Conservation (phyloP, 1,284 basidiomycete genomes). For the Ceratobasidium papillatum region DNA sequence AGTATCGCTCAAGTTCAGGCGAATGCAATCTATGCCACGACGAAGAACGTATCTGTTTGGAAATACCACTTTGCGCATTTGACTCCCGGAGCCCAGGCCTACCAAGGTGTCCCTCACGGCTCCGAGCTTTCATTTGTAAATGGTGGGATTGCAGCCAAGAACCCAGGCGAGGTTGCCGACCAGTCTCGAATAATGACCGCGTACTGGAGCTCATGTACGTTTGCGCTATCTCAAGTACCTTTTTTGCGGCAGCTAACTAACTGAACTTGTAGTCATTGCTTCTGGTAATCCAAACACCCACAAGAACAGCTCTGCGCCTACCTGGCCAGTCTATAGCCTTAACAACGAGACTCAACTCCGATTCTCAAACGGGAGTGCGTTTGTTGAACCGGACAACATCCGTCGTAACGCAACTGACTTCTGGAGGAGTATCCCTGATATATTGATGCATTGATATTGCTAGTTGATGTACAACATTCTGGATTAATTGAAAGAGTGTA, state of each 20-base stretch:
- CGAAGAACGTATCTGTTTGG: constrained; percentile 16
- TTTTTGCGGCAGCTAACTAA: not conserved
- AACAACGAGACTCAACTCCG: constrained; percentile 21
- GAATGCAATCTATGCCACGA: constrained; percentile 22
- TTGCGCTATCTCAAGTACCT: too few relatives aligned
- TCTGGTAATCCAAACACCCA: constrained; percentile 31
- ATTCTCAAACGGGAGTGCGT: constrained; percentile 34
- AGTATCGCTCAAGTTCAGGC: constrained; percentile 39
- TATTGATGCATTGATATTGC: constrained; percentile 33
- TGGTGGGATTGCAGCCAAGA: not conserved
- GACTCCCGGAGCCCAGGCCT: constrained; percentile 1
- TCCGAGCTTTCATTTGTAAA: constrained; percentile 33
- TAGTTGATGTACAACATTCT: too few relatives aligned
- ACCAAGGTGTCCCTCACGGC: constrained; percentile 7
- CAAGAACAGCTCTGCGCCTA: not conserved
- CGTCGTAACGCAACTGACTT: constrained; percentile 37
- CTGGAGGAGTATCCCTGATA: constrained; percentile 34
- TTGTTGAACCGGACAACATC: constrained; percentile 13
- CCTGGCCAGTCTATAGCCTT: constrained; percentile 10
- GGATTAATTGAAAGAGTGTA: too few relatives aligned
- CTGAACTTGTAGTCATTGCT: constrained; percentile 19
- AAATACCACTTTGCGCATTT: constrained; percentile 34
- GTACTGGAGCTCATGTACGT: constrained; percentile 36
- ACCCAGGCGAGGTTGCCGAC: constrained; percentile 2
- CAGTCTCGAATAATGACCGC: constrained; percentile 35